phyloP scores from a whole-genome alignment of 108 stramenopile species.

The Pseudonitzschia pungens region DNA sequence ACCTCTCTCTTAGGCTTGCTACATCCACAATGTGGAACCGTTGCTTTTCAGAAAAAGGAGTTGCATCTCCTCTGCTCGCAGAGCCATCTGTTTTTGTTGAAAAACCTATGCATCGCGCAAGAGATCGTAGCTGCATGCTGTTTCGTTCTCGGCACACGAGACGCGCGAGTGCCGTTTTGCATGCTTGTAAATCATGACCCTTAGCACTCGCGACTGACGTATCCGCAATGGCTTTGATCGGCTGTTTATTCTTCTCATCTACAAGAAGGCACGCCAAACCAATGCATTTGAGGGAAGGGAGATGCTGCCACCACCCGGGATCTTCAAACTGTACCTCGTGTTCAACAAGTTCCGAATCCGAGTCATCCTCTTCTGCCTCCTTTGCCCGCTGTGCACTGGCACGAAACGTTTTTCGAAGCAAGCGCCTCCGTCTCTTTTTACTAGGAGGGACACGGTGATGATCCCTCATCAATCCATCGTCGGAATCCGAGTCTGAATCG shows the following conservation, averaged over 20 bases:
- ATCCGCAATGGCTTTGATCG: neutral
- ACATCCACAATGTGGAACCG: slow-evolving; percentile 63
- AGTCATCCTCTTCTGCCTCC: slow-evolving; percentile 16
- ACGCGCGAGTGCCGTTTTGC: slow-evolving; percentile 32
- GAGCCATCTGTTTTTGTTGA: slow-evolving; percentile 42
- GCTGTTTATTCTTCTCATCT: slow-evolving; percentile 39
- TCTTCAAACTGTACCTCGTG: slow-evolving; percentile 90
- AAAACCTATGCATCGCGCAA: slow-evolving; percentile 81
- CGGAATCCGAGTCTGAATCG: slow-evolving; percentile 48
- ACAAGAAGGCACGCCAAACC: slow-evolving; percentile 75
- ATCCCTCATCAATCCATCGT: slow-evolving; percentile 21
- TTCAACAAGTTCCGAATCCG: slow-evolving; percentile 9
- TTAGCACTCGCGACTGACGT: neutral
- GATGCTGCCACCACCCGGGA: slow-evolving; percentile 84
- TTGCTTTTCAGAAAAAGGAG: slow-evolving; percentile 52
- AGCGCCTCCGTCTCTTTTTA: slow-evolving; percentile 22
- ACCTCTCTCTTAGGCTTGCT: slow-evolving; percentile 52
- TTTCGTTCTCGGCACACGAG: slow-evolving; percentile 51
- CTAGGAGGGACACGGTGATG: slow-evolving; percentile 27
- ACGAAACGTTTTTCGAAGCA: slow-evolving; percentile 25
- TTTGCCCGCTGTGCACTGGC: slow-evolving; percentile 11
- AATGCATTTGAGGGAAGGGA: slow-evolving; percentile 87
- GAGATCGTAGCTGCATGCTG: slow-evolving; percentile 56
- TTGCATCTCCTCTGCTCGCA: slow-evolving; percentile 60
- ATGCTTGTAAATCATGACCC: slow-evolving; percentile 18